A percentile compares a stretch with the other conserved stretches of the same genome.
Conservation (phyloP, 2,329 filamentous ascomycete genomes). For the Aspergillus vadensis region DNA sequence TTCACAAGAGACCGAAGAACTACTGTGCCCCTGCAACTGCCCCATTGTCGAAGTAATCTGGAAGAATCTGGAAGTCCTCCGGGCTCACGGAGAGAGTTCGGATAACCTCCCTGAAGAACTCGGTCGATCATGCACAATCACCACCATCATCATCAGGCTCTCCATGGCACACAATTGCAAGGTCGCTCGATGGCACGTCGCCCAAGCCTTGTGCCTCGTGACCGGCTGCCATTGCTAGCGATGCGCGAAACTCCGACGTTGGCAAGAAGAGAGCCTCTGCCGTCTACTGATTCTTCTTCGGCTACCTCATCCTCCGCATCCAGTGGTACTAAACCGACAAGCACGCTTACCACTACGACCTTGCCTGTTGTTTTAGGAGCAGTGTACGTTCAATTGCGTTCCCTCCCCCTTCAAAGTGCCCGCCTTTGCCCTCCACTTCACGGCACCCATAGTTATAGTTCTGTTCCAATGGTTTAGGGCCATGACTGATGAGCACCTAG, state of each 20-base stretch:
- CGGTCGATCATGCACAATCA: constrained; percentile 26
- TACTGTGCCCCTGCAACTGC: neutral
- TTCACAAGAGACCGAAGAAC: neutral
- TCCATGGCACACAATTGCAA: constrained; percentile 30
- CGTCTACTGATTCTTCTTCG: constrained; percentile 18
- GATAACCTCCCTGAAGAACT: constrained; percentile 2
- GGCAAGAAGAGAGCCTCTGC: constrained; percentile 30
- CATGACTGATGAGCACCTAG: constrained; percentile 52
- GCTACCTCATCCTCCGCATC: constrained; percentile 22
- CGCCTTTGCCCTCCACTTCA: neutral
- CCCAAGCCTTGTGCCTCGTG: constrained; percentile 30
- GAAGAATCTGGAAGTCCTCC: neutral
- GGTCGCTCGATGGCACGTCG: constrained; percentile 23
- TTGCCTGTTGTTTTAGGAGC: constrained; percentile 70
- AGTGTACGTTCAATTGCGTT: constrained; percentile 56
- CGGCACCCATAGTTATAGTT: neutral
- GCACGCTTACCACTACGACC: constrained; percentile 56
- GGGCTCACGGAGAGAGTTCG: neutral
- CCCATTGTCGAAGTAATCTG: neutral
- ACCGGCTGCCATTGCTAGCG: constrained; percentile 28
- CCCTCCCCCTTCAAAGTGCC: neutral
- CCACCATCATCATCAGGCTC: constrained; percentile 28
- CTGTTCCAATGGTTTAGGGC: neutral
- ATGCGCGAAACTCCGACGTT: constrained; percentile 27
- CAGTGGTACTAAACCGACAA: constrained; percentile 54